phyloP scores from a whole-genome alignment of 2,329 filamentous ascomycete species.

The Verticillium klebahnii region DNA sequence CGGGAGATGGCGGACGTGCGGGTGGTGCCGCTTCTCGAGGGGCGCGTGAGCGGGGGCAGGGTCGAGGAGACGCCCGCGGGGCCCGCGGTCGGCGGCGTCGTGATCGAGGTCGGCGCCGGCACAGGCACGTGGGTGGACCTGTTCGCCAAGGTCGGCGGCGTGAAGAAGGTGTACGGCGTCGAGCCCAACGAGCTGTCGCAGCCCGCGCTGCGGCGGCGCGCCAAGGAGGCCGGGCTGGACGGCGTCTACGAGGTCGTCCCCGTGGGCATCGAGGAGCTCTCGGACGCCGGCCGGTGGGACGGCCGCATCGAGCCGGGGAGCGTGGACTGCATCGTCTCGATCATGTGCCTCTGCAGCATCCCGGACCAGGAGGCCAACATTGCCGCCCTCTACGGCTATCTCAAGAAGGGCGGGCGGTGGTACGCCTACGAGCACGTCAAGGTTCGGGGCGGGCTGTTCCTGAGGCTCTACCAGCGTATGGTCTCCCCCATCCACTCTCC shows the following conservation, averaged over 20 bases:
- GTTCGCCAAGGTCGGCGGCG: conserved; percentile 27
- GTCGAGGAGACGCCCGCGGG: conserved; percentile 22
- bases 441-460: conserved; percentile 29
- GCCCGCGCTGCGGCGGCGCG: conserved; percentile 36
- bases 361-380: conserved; percentile 55
- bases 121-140: conserved; percentile 56
- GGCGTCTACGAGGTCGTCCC: conserved; percentile 58
- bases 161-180: conserved; percentile 54
- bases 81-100: conserved; percentile 41
- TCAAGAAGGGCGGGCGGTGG: conserved; percentile 60
- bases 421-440: conserved; percentile 59
- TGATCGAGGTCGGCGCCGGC: conserved; percentile 60
- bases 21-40: conserved; percentile 52
- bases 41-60: conserved; percentile 34
- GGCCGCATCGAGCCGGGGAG: conserved; percentile 44
- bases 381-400: conserved; percentile 47
- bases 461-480: conserved; percentile 46
- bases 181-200: conserved; percentile 58
- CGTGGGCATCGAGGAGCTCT: conserved; percentile 56
- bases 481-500: conserved; percentile 16
- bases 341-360: conserved; percentile 61
- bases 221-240: conserved; percentile 47
- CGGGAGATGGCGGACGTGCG: conserved; percentile 32
- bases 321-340: conserved; percentile 55
- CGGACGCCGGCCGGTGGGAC: conserved; percentile 32